These are phyloP conservation scores for Wickerhamomyces subpelliculosus DNA, from an alignment of 805 yeast species.

Conservation along the genomic window DNA sequence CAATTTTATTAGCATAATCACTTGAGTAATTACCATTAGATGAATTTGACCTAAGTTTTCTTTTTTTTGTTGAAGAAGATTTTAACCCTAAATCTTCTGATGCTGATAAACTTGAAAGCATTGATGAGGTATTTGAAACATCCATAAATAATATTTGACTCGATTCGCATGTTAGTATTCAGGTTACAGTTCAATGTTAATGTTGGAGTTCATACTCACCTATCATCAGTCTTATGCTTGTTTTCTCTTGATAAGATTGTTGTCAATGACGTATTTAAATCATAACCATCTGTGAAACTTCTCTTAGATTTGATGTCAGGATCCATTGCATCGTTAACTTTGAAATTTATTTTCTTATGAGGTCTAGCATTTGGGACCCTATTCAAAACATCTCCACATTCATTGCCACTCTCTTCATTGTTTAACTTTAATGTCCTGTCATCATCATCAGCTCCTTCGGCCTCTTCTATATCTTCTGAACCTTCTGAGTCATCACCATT, in stretches of 20 bases:
- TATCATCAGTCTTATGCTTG: background rate
- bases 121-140: background rate
- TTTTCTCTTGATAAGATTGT: slow-evolving; percentile 7
- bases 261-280: slow-evolving; percentile 11
- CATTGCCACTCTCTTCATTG: background rate
- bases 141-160: background rate
- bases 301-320: background rate
- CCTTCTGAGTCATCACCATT: no score
- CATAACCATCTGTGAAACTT: background rate
- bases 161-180: background rate
- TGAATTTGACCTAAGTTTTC: no score
- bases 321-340: background rate
- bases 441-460: background rate
- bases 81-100: background rate
- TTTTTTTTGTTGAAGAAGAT: background rate
- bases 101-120: background rate
- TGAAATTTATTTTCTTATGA: background rate
- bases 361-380: background rate
- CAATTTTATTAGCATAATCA: background rate
- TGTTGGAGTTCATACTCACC: background rate
- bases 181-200: no score
- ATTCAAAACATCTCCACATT: background rate
- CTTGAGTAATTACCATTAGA: background rate
- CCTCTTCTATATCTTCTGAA: background rate
- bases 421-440: background rate